Base-by-base conservation (phyloP, 169 alveolate species). In the Plasmodium blacklocki region DNA sequence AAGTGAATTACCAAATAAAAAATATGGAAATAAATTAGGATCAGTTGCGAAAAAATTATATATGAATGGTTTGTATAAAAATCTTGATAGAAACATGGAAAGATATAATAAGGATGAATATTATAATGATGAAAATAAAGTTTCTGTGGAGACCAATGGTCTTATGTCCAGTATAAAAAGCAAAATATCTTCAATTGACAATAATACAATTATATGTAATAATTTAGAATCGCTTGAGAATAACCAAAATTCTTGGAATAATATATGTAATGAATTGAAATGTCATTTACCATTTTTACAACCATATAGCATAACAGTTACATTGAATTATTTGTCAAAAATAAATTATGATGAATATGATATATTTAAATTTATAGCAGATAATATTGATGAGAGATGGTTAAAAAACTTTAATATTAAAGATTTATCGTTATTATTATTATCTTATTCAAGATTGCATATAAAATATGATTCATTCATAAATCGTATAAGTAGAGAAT, bases 21-120 rank as follows among this genome's bases (percentile, higher is more conserved):
- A 71, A 49, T 86, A 47, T 86, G 92, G 92, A 86, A 86, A 86
- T 52, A 58, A 86, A 72, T 72, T 86, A 73, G 92, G 92, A 60
- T 71, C 88, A 59, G 74, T 86, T 12, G 92, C 92, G 49, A 70
- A 72, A 72, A 32, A 60, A 50, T 32, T 59, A 49, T 86, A 86
- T 72, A 47, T 86, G 43, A 59, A 23, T 39, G 43, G 18, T 71
- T 29, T 63, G 23, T 49, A 19, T 15, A 52, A 50, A 18, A 60
- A 39, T 68, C 3, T 29, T 45, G 63, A 56, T 54, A 52, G 54
- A 26, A 18, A 67, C 3, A 45, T 26, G n/a, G 18, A 19, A 21
- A 14, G 56, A 19, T 83, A 19, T 45, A 47, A 14, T 15, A 54
- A 56, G 8, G 68, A 8, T 29, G 52, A 14, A 39, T 45, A 67